phyloP scores from a whole-genome alignment of 1,284 basidiomycete species.

The Lentinula novae-zelandiae region DNA sequence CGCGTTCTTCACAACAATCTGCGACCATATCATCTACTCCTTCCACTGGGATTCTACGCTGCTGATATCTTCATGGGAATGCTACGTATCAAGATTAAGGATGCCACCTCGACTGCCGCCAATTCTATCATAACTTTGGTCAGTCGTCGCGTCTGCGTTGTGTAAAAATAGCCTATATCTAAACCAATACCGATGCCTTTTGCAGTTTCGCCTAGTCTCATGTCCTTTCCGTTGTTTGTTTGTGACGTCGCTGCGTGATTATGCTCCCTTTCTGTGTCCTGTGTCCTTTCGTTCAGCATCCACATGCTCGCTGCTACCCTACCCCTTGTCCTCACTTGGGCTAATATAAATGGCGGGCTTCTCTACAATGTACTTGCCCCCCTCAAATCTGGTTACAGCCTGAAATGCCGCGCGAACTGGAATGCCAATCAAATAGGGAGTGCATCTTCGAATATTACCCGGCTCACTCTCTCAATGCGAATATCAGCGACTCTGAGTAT shows the following conservation, averaged over 20 bases:
- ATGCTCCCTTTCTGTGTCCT: too few relatives aligned
- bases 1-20: constrained; percentile 74
- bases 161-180: background rate
- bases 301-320: too few relatives aligned
- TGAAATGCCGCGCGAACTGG: constrained; percentile 71
- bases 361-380: too few relatives aligned
- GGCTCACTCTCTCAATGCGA: constrained; percentile 27
- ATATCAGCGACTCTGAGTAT: too few relatives aligned
- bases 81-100: constrained; percentile 68
- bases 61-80: constrained; percentile 73
- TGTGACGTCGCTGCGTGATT: too few relatives aligned
- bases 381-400: too few relatives aligned
- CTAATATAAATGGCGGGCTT: too few relatives aligned
- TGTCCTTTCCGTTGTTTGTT: too few relatives aligned
- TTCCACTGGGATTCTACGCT: constrained; percentile 76
- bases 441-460: constrained; percentile 56
- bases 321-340: too few relatives aligned
- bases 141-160: constrained; percentile 7
- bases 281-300: too few relatives aligned
- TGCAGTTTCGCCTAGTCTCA: constrained; percentile 56
- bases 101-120: constrained; percentile 62
- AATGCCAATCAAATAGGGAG: constrained; percentile 74
- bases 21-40: constrained; percentile 77
- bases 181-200: background rate
- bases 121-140: constrained; percentile 71